A percentile compares a stretch with the other conserved stretches of the same genome.
phyloP scores from a whole-genome alignment of 73 alveolate species.

The Strombidium stylifer region DNA sequence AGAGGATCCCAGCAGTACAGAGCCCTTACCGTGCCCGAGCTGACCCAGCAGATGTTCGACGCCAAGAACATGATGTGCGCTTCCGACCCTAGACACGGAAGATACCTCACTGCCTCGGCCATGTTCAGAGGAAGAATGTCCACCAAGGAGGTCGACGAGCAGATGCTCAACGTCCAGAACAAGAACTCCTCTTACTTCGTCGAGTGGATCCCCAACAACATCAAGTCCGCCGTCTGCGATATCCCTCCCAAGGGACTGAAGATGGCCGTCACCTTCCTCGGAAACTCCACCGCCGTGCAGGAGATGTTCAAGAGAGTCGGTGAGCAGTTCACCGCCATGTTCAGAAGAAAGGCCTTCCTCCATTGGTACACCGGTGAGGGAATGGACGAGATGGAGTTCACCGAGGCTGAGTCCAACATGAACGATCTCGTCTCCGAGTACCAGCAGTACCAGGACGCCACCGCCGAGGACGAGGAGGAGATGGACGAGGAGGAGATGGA shows the following conservation, averaged over 20 bases:
- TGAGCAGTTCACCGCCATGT: constrained; percentile 97
- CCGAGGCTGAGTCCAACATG: constrained; percentile 96
- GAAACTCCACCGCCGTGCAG: constrained; percentile 96
- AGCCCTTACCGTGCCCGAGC: constrained; percentile 98
- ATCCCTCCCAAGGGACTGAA: constrained; percentile 98
- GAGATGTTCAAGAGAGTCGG: constrained; percentile 98
- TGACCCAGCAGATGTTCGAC: constrained; percentile 97
- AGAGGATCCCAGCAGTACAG: constrained; percentile 99
- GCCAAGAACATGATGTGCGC: constrained; percentile 99
- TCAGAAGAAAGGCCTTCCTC: constrained; percentile 98
- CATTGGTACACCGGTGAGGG: constrained; percentile 98
- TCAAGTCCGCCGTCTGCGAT: constrained; percentile 95
- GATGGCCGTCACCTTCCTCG: constrained; percentile 98
- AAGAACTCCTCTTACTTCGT: constrained; percentile 88
- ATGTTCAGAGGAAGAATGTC: constrained; percentile 99
- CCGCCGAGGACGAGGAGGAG: constrained; percentile 95
- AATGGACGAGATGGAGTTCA: constrained; percentile 95
- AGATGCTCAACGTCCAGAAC: constrained; percentile 68
- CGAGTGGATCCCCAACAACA: constrained; percentile 96
- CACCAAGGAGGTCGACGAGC: constrained; percentile 86
- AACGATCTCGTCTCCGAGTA: constrained; percentile 97
- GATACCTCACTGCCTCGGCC: constrained; percentile 97
- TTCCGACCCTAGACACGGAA: constrained; percentile 98
- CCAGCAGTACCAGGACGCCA: constrained; percentile 94
- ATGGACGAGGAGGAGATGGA: constrained; percentile 80